Conservation (phyloP, 345 rosid genomes). For the Mangifera indica region DNA sequence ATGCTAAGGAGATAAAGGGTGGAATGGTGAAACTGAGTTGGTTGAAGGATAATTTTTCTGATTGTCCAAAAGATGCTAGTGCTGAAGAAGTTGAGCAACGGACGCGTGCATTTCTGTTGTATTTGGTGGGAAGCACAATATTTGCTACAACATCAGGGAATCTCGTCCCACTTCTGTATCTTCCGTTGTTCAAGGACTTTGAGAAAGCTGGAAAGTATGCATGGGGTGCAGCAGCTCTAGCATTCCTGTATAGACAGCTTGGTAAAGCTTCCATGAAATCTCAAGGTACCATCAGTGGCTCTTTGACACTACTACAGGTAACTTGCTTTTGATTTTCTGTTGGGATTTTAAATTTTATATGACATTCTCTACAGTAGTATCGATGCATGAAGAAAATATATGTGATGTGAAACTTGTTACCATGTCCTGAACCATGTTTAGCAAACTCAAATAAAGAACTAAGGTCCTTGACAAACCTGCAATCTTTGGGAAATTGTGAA, state of each 20-base stretch:
- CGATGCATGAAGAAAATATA: no score
- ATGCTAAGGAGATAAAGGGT: conserved; percentile 54
- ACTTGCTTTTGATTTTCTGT: background rate
- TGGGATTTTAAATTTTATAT: background rate
- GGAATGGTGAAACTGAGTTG: conserved; percentile 75
- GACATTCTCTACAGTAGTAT: no score
- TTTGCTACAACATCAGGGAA: conserved; percentile 75
- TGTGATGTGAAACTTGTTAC: background rate
- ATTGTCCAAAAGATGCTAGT: conserved; percentile 57
- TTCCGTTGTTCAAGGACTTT: conserved; percentile 57
- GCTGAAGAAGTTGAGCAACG: conserved; percentile 45
- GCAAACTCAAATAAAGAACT: background rate
- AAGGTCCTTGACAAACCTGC: background rate
- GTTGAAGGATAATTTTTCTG: conserved; percentile 67
- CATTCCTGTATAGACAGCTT: conserved; percentile 73
- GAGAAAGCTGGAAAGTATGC: conserved; percentile 70
- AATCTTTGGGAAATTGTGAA: background rate
- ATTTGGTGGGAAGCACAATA: conserved; percentile 71
- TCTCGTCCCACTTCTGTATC: conserved; percentile 72
- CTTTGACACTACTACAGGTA: conserved; percentile 75
- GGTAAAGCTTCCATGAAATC: conserved; percentile 77
- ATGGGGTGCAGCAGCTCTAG: conserved; percentile 80
- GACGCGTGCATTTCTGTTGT: conserved; percentile 70
- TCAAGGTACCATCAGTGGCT: conserved; percentile 79
- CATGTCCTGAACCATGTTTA: background rate